Evolutionary conservation across 371 early-diverging fungal species (phyloP), one percentile per base, ranked within the genome.

Genomic region (Mucor circinelloides): DNA sequence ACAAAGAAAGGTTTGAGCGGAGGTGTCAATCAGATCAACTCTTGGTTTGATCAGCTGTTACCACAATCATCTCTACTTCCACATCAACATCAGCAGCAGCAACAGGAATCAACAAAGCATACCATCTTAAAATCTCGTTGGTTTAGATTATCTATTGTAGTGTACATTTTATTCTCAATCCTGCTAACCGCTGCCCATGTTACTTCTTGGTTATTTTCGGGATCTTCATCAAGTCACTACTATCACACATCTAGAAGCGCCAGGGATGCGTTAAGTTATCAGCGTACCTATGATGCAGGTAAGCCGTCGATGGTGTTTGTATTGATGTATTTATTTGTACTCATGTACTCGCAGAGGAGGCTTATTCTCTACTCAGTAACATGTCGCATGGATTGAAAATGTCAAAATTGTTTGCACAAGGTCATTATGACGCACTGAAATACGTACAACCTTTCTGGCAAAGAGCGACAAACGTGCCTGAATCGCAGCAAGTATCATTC

Each of bases 281-380:
- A 77, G 60, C 70, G 83, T 50, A 78, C 83, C 4, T 80, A 83
- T 68, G 80, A 83, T 69, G 62, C 69, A 54, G 76, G 81, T 81
- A 73, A 69, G 27, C 1, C 1, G 27, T 1, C 1, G 25, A 44
- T 23, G 0, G 38, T 50, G 25, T 25, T 54, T 25, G 23, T 31
- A n/a, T 31, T 17, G 7, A 13, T 52, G 6, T 50, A 3, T 46
- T 36, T 36, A 17, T 50, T 21, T 23, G 4, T 50, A 25, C 50
- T 50, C 4, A 55, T 31, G 23, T 9, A 4, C 12, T 55, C 17
- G 12, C 50, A 66, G 82, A 79, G 46, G 40, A 68, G 21, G 21
- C 76, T n/a, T 80, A 79, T 66, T 80, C 81, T 25, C 46, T 70
- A 9, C 23, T 81, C 36, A 73, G 74, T 54, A 58, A 64, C 44